Evolutionary conservation across 2,329 filamentous ascomycete genomes (phyloP), one percentile per base, ranked within the genome.

Genomic region (Microcera coccophila): DNA sequence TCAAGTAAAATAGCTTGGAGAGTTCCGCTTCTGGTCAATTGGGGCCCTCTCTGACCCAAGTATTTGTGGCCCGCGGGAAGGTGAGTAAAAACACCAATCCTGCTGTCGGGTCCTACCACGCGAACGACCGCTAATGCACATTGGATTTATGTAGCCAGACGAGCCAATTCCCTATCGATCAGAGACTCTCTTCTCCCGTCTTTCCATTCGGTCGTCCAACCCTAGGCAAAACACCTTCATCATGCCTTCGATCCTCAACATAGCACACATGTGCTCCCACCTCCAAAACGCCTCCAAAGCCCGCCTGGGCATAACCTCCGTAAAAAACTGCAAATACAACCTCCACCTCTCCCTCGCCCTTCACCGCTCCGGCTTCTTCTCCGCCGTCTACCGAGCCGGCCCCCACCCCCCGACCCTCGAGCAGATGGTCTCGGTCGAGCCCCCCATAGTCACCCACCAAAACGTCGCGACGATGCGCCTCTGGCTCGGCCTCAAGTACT

Each of bases 401-500:
- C 72, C 78, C 5, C 65, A 72, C 38, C 74, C 77, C 1, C 78
- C 78, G 0, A 65, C 71, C 16, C 67, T 69, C 2, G 68, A 73
- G 16, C 58, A 69, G 17, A 65, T 79, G 52, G 52, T 67, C 31
- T 65, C 71, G 10, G 48, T 62, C 48, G 65, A 76, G 19, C 72
- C 81, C 11, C 77, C 78, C 48, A 72, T 71, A 12, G 74, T 87
- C 44, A 89, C 84, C 36, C 72, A 74, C 48, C 73, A 72, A 57
- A 95, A 94, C 67, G 79, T 89, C 28, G 78, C 89, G 4, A 76
- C 73, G 29, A 77, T 87, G 61, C 76, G 90, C 47, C 71, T 96
- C 53, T 96, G 90, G 90, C 68, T 96, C 11, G 89, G 89, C 1
- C 71, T 95, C 59, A 95, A 95, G 71, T 95, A 95, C 76, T 87